phyloP scores from a whole-genome alignment of 768 basidiomycete species.

The Paxillus rubicundulus region DNA sequence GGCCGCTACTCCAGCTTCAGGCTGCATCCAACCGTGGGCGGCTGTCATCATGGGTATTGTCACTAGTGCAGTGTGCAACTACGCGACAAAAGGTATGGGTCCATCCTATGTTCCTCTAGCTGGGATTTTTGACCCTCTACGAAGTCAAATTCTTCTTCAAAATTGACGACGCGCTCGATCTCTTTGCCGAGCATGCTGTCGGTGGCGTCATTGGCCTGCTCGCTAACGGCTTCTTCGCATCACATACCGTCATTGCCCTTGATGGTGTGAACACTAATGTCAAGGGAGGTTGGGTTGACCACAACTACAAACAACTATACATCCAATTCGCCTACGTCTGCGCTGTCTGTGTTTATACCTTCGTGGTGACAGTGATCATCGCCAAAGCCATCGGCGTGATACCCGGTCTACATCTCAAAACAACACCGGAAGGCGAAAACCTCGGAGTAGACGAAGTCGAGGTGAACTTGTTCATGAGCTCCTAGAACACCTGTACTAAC shows the following conservation, averaged over 20 bases:
- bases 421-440: constrained; percentile 53
- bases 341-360: constrained; percentile 56
- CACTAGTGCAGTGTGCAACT: constrained; percentile 73
- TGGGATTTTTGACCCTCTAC: constrained; percentile 10
- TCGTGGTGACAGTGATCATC: constrained; percentile 59
- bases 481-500: neutral
- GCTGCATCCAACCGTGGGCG: constrained; percentile 76
- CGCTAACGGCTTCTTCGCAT: constrained; percentile 73
- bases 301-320: constrained; percentile 76
- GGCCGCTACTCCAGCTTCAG: constrained; percentile 85
- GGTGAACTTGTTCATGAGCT: constrained; percentile 36
- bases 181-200: constrained; percentile 88
- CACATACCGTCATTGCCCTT: constrained; percentile 56
- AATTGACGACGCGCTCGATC: constrained; percentile 88
- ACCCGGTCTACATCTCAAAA: constrained; percentile 56
- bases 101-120: neutral
- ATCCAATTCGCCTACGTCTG: constrained; percentile 69
- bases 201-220: constrained; percentile 79
- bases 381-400: constrained; percentile 55
- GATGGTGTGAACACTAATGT: constrained; percentile 61
- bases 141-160: constrained; percentile 65
- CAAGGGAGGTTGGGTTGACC: constrained; percentile 70
- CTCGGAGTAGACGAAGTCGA: constrained; percentile 72
- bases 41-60: constrained; percentile 74
- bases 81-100: constrained; percentile 73